These are phyloP conservation scores for Podospora pseudocomata DNA, from an alignment of 495 filamentous ascomycete species.

Conservation along the genomic window DNA sequence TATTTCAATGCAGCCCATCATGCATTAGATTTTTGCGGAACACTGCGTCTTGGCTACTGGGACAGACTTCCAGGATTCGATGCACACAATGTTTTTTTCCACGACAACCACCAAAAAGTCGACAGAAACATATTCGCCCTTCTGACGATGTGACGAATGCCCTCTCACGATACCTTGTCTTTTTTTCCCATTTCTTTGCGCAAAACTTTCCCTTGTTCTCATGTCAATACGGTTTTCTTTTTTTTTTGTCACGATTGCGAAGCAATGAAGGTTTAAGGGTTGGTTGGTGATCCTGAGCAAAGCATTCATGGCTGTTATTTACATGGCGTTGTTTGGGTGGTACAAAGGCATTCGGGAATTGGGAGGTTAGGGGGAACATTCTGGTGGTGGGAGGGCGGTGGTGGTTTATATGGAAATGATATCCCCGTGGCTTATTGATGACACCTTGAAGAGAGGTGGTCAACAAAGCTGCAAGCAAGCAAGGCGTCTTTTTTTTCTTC, in stretches of 20 bases:
- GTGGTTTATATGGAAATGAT: too few relatives aligned
- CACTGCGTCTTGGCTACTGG: constrained; percentile 19
- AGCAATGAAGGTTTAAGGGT: not conserved
- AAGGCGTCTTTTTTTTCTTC: too few relatives aligned
- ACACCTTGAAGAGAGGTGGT: too few relatives aligned
- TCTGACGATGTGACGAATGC: constrained; percentile 29
- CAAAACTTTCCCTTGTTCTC: not conserved
- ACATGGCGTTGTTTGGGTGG: too few relatives aligned
- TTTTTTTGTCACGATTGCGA: not conserved
- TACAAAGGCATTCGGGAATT: too few relatives aligned
- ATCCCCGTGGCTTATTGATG: too few relatives aligned
- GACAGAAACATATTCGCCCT: constrained; percentile 9
- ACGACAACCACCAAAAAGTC: constrained; percentile 3
- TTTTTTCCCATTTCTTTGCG: constrained; percentile 10
- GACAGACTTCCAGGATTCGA: constrained; percentile 21
- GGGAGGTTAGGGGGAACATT: not conserved
- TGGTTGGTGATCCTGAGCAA: not conserved
- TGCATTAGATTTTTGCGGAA: not conserved
- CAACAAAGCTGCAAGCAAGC: too few relatives aligned
- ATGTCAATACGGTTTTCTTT: constrained; percentile 3
- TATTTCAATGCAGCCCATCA: not conserved
- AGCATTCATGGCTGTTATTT: not conserved
- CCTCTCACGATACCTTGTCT: constrained; percentile 17
- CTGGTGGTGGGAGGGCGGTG: too few relatives aligned
- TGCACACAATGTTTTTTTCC: constrained; percentile 10